Percentiles rank a stretch among this genome's conserved stretches.
Evolutionary conservation across 139 green algal genomes (phyloP).

Genomic region (Dunaliella sp.): DNA sequence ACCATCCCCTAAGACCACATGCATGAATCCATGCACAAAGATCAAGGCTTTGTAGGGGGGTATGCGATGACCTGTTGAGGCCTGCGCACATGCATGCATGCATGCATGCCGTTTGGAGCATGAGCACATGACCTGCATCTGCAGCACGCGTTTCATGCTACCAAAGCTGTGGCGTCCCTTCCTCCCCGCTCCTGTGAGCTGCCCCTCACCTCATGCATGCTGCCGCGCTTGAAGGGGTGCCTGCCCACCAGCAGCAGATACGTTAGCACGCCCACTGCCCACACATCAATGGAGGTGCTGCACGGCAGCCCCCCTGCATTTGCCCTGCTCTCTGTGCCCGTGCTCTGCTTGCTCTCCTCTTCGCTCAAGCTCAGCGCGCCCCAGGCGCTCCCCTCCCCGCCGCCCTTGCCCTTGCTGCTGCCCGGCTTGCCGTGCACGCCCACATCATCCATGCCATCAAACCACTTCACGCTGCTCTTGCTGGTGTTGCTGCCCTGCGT

Average conservation of each 20-base stretch:
- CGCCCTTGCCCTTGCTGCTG: background rate
- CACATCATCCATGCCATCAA: no score
- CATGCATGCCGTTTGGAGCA: no score
- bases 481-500: background rate
- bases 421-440: background rate
- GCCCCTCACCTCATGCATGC: conserved; percentile 1
- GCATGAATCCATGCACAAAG: no score
- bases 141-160: no score
- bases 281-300: conserved; percentile 54
- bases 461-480: background rate
- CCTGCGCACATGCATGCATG: no score
- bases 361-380: background rate
- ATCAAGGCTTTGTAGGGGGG: no score
- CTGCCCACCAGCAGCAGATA: conserved; percentile 79
- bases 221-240: conserved; percentile 48
- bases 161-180: no score
- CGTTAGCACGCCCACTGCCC: conserved; percentile 78
- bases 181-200: background rate
- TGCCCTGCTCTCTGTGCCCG: background rate
- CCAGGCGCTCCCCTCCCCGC: background rate
- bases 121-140: background rate
- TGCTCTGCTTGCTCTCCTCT: background rate
- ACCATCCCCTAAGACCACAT: no score
- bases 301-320: background rate
- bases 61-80: no score